These are phyloP conservation scores for Trichoderma koningii DNA, from an alignment of 2,329 filamentous ascomycete species.

Conservation along the genomic window DNA sequence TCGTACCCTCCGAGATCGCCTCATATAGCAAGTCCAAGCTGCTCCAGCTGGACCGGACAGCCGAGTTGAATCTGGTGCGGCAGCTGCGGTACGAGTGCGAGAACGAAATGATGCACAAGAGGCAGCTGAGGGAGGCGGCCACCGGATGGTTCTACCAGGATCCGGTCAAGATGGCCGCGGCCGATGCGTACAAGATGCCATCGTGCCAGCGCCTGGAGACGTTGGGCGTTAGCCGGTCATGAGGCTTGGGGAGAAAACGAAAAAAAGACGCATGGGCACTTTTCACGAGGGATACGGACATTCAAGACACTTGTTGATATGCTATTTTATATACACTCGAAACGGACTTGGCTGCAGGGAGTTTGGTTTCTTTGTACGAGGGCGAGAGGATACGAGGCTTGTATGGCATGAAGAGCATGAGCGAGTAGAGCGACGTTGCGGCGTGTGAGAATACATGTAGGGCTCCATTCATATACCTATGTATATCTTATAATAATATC, in stretches of 20 bases:
- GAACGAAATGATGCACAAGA: conserved; percentile 65
- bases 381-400: conserved; percentile 22
- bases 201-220: conserved; percentile 55
- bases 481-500: conserved; percentile 7
- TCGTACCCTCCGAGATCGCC: conserved; percentile 76
- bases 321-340: conserved; percentile 17
- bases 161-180: conserved; percentile 73
- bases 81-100: conserved; percentile 72
- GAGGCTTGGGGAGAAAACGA: background rate
- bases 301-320: conserved; percentile 24
- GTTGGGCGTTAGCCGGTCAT: conserved; percentile 40
- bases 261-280: background rate
- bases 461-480: conserved; percentile 8
- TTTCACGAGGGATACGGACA: conserved; percentile 18
- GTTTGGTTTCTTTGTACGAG: conserved; percentile 26
- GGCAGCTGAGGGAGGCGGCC: conserved; percentile 72
- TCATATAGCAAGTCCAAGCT: conserved; percentile 71
- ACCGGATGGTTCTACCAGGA: conserved; percentile 88
- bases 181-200: conserved; percentile 55
- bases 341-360: conserved; percentile 21
- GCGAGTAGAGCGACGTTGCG: conserved; percentile 17
- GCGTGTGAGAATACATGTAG: conserved; percentile 19
- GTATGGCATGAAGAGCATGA: conserved; percentile 22
- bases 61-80: conserved; percentile 72
- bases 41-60: conserved; percentile 71